Conservation (phyloP, 768 basidiomycete genomes). For the Amanita fuliginea region DNA sequence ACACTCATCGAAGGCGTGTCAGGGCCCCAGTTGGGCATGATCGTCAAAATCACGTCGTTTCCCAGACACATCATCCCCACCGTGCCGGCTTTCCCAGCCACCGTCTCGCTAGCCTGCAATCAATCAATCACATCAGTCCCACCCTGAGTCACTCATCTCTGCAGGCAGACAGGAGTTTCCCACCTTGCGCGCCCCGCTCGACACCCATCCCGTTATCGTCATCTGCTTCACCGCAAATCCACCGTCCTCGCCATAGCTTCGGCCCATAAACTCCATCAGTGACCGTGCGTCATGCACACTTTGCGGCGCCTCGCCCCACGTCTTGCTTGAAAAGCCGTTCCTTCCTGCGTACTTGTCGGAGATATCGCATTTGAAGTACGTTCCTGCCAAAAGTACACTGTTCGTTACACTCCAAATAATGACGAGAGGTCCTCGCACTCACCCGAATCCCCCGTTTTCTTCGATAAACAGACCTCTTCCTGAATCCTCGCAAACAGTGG, state of each 20-base stretch:
- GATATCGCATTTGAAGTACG: neutral
- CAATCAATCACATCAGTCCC: neutral
- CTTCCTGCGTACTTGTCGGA: neutral
- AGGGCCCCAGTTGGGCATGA: slow-evolving; percentile 13
- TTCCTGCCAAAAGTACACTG: neutral
- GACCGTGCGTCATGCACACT: neutral
- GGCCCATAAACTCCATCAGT: slow-evolving; percentile 1
- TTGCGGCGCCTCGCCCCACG: neutral
- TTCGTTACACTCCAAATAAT: no score
- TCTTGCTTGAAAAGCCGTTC: slow-evolving; percentile 1
- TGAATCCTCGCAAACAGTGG: slow-evolving; percentile 1
- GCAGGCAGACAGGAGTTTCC: neutral
- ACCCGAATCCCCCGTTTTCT: slow-evolving; percentile 3
- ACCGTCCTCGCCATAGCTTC: neutral
- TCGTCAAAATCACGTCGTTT: slow-evolving; percentile 22
- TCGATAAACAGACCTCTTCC: slow-evolving; percentile 3
- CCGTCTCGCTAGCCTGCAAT: slow-evolving; percentile 13
- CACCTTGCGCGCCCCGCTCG: slow-evolving; percentile 26
- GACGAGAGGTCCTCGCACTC: neutral
- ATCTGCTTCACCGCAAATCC: slow-evolving; percentile 11
- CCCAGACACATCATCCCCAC: slow-evolving; percentile 27
- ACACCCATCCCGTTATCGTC: slow-evolving; percentile 30
- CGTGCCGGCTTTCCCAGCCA: slow-evolving; percentile 16
- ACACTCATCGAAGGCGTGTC: slow-evolving; percentile 1
- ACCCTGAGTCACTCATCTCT: neutral